Evolutionary conservation across 192 early-diverging fungal species (phyloP).

Genomic region (Rhizophagus sp.): DNA sequence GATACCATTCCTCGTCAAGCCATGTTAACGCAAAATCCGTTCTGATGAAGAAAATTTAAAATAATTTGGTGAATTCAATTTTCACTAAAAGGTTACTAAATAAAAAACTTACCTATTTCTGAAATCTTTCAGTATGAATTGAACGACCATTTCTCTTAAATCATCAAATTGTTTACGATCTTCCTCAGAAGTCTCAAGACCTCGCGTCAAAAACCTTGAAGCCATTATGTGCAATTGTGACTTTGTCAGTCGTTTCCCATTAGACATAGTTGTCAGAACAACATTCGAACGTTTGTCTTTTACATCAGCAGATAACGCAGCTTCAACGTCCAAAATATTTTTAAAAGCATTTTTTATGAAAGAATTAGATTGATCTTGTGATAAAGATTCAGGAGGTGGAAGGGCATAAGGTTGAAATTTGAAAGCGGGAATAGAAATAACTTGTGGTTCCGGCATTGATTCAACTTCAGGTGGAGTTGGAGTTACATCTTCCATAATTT

Average conservation of each 20-base stretch:
- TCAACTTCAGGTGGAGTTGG: background rate
- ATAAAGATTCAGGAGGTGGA: constrained; percentile 28
- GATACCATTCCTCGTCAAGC: constrained; percentile 73
- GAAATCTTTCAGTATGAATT: constrained; percentile 65
- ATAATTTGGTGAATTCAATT: background rate
- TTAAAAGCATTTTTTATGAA: constrained; percentile 35
- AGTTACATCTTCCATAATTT: background rate
- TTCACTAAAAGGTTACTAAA: background rate
- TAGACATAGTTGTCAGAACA: constrained; percentile 9
- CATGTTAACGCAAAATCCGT: constrained; percentile 70
- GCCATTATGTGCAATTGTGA: constrained; percentile 44
- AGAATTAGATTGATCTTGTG: constrained; percentile 17
- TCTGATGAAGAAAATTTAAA: constrained; percentile 35
- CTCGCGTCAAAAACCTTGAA: constrained; percentile 39
- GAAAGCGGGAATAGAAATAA: constrained; percentile 30
- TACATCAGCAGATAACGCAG: background rate
- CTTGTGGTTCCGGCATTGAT: background rate
- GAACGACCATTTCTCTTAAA: constrained; percentile 44
- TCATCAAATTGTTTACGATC: constrained; percentile 28
- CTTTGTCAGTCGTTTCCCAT: constrained; percentile 36
- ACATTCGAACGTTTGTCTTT: constrained; percentile 7
- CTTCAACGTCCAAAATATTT: constrained; percentile 38
- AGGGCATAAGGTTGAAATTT: constrained; percentile 46
- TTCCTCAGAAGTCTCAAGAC: constrained; percentile 28
- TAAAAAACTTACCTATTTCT: constrained; percentile 45